Base-by-base conservation (phyloP, 352 stramenopile genomes). In the Saprolegnia parasitica region DNA sequence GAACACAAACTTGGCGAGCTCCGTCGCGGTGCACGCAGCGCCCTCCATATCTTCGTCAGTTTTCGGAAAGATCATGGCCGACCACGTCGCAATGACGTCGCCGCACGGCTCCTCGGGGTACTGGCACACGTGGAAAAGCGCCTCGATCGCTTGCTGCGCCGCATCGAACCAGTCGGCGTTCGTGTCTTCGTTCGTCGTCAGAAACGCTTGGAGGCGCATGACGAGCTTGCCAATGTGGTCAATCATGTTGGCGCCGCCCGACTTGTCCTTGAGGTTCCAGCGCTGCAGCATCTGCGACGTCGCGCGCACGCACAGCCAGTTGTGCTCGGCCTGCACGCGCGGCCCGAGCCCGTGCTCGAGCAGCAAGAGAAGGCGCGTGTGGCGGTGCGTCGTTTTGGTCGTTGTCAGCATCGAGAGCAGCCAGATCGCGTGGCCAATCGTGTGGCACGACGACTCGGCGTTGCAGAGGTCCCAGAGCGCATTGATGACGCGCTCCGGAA, bases 1-100 rank as follows among this genome's bases (percentile, higher is more conserved):
- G 74, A 98, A 98, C 52, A 98, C 89, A 68, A 99, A 98, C 64
- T 97, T 84, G 5, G 92, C 87, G 23, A 99, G 78, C 76, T 87
- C 83, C 29, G 84, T 77, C 5, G 76, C 73, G 8, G 72, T 73
- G 52, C 64, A 56, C 8, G 78, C 81, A n/a, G 84, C 73, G 67
- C 94, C 86, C 13, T 88, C 84, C 57, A 78, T 78, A 29, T 84
- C 78, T 35, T 80, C 81, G 46, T 86, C 74, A 20, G 74, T 42
- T 15, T 49, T 56, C 0, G 50, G 39, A 57, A 93, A 93, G 16
- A 93, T 68, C 13, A 78, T 76, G 40, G 81, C 72, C 1, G 80
- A 83, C 26, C 90, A 68, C 45, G 86, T 79, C 42, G 87, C 83
- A 61, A 94, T 84, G 15, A 96, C 79, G 47, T 90, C 81, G 6